A percentile compares a stretch with the other conserved stretches of the same genome.
These are phyloP conservation scores for Penicillium tannophilum DNA, from an alignment of 495 filamentous ascomycete genomes.

Conservation along the genomic window DNA sequence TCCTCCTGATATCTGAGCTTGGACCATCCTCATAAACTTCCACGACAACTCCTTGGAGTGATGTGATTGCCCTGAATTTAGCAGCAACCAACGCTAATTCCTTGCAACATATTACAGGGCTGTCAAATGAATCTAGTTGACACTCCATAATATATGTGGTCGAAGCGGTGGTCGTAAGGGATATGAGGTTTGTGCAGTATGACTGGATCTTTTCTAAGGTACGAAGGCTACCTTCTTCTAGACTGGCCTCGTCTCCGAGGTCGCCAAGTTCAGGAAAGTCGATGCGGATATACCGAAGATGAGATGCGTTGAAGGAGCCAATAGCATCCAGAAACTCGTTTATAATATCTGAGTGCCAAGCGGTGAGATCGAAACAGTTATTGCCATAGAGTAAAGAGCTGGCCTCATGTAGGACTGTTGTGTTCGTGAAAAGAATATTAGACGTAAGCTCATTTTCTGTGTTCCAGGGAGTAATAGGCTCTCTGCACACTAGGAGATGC, in stretches of 20 bases:
- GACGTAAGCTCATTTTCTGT: slow-evolving; percentile 10
- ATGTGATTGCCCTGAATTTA: slow-evolving; percentile 10
- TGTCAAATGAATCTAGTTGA: slow-evolving; percentile 6
- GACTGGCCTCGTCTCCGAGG: slow-evolving; percentile 11
- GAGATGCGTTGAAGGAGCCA: slow-evolving; percentile 14
- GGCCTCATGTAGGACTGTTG: slow-evolving; percentile 12
- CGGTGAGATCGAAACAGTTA: slow-evolving; percentile 14
- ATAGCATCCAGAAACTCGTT: slow-evolving; percentile 10
- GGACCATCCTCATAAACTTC: slow-evolving; percentile 11
- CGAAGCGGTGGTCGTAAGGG: slow-evolving; percentile 3
- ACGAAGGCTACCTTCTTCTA: slow-evolving; percentile 10
- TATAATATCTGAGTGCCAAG: not conserved
- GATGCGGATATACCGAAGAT: slow-evolving; percentile 16
- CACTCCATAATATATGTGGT: slow-evolving; percentile 5
- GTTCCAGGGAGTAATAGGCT: slow-evolving; percentile 15
- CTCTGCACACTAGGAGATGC: slow-evolving; percentile 14
- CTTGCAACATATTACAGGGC: slow-evolving; percentile 8
- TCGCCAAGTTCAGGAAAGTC: slow-evolving; percentile 11
- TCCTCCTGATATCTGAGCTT: slow-evolving; percentile 10
- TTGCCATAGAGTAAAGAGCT: slow-evolving; percentile 17
- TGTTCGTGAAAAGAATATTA: slow-evolving; percentile 17
- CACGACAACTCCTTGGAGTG: slow-evolving; percentile 13
- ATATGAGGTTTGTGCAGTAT: slow-evolving; percentile 11
- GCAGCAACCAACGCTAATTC: slow-evolving; percentile 12
- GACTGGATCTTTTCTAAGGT: slow-evolving; percentile 14